Percentiles rank a stretch among this genome's conserved stretches.
These are phyloP conservation scores for Scolecobasidium constrictum DNA, from an alignment of 2,329 filamentous ascomycete species.

Conservation along the genomic window DNA sequence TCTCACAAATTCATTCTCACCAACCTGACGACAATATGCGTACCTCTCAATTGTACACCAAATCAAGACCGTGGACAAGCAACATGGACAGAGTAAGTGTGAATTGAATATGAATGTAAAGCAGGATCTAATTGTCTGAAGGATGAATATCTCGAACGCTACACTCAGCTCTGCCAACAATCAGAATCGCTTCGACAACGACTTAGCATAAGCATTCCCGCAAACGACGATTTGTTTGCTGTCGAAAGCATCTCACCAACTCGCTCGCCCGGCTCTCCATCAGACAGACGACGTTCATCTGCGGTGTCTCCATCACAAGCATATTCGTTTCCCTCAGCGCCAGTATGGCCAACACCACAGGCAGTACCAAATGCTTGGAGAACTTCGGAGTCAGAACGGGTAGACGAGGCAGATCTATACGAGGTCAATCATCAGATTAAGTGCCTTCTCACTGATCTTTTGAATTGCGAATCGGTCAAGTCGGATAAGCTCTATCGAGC, in stretches of 20 bases:
- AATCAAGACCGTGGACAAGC: background rate
- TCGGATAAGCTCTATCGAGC: slow-evolving; percentile 30
- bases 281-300: background rate
- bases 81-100: background rate
- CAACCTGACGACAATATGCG: background rate
- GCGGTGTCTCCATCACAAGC: background rate
- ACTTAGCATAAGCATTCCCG: slow-evolving; percentile 1
- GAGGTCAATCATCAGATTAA: slow-evolving; percentile 44
- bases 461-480: slow-evolving; percentile 41
- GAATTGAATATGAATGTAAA: too few species aligned
- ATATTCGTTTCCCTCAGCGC: background rate
- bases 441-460: slow-evolving; percentile 40
- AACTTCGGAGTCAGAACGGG: slow-evolving; percentile 4
- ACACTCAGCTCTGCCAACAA: slow-evolving; percentile 5
- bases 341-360: background rate
- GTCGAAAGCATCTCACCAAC: background rate
- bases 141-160: slow-evolving; percentile 5
- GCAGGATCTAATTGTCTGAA: too few species aligned
- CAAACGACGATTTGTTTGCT: background rate
- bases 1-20: too few species aligned
- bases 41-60: background rate
- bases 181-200: slow-evolving; percentile 3
- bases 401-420: slow-evolving; percentile 34
- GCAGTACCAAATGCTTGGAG: background rate
- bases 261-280: background rate